Conservation (phyloP, 441 rosid genomes). For the Metrosideros polymorpha region DNA sequence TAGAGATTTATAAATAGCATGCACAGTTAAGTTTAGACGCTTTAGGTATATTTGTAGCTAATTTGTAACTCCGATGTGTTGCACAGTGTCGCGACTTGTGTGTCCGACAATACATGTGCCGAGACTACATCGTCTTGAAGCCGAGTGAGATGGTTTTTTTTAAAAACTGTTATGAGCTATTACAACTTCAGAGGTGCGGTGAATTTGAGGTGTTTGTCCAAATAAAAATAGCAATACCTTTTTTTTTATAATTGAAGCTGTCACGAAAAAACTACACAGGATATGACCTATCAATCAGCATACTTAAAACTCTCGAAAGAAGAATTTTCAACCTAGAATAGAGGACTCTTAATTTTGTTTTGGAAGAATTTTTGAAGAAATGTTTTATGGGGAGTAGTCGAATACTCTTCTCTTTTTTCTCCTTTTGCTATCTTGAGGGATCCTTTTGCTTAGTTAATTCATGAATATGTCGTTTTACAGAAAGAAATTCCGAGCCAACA, state of each 20-base stretch:
- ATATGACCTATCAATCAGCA: too few species aligned
- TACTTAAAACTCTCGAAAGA: too few species aligned
- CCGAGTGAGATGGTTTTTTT: neutral
- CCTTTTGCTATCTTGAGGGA: neutral
- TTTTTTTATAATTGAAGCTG: neutral
- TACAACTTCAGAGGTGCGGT: neutral
- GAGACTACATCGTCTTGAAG: neutral
- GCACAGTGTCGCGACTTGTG: too few species aligned
- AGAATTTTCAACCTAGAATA: too few species aligned
- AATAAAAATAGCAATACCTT: accelerated
- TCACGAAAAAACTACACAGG: too few species aligned
- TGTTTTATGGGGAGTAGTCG: too few species aligned
- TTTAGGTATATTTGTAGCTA: too few species aligned
- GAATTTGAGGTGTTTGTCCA: neutral
- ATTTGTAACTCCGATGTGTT: too few species aligned
- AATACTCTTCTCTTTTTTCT: too few species aligned
- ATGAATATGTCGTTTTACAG: neutral
- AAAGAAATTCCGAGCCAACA: accelerated
- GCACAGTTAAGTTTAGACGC: too few species aligned
- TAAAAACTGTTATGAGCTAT: accelerated
- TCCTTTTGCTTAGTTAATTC: neutral
- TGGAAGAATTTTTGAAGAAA: too few species aligned
- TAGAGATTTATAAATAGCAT: neutral
- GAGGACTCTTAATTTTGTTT: too few species aligned
- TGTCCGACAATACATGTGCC: neutral